phyloP scores from a whole-genome alignment of 306 rosid species.

The Albizia julibrissin region DNA sequence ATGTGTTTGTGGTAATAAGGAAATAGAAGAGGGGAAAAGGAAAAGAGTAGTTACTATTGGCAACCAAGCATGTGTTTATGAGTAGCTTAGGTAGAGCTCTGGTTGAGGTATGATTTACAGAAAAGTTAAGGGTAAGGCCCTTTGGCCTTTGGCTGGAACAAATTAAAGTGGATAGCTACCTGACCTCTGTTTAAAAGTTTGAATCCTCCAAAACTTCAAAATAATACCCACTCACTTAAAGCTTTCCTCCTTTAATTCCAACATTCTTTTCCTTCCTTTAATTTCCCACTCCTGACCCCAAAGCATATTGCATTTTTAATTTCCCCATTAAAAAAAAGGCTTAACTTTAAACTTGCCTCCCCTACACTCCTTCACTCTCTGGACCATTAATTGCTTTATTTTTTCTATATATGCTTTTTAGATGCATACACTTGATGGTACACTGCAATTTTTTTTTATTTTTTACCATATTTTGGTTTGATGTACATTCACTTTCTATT shows the following conservation, averaged over 20 bases:
- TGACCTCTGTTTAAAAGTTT: constrained; percentile 17
- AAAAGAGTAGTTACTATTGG: not conserved
- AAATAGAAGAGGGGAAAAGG: not conserved
- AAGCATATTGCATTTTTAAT: not conserved
- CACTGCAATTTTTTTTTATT: not conserved
- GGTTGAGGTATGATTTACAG: not conserved
- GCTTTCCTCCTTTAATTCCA: constrained; percentile 12
- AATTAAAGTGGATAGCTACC: not conserved
- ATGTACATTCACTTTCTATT: not conserved
- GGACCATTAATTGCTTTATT: not conserved
- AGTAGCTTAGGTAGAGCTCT: not conserved
- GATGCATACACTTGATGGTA: not conserved
- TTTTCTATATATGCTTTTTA: not conserved
- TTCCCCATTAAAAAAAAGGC: not conserved
- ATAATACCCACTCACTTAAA: constrained; percentile 19
- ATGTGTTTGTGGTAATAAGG: constrained; percentile 20
- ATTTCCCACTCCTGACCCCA: not conserved
- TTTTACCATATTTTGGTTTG: too few species aligned
- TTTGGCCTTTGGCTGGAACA: not conserved
- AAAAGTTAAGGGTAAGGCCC: not conserved
- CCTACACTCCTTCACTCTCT: not conserved
- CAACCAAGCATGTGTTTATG: constrained; percentile 19
- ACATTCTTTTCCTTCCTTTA: not conserved
- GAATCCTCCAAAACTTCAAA: not conserved
- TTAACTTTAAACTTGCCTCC: not conserved